phyloP scores from a whole-genome alignment of 352 stramenopile species.

The Phytophthora cryptogea region DNA sequence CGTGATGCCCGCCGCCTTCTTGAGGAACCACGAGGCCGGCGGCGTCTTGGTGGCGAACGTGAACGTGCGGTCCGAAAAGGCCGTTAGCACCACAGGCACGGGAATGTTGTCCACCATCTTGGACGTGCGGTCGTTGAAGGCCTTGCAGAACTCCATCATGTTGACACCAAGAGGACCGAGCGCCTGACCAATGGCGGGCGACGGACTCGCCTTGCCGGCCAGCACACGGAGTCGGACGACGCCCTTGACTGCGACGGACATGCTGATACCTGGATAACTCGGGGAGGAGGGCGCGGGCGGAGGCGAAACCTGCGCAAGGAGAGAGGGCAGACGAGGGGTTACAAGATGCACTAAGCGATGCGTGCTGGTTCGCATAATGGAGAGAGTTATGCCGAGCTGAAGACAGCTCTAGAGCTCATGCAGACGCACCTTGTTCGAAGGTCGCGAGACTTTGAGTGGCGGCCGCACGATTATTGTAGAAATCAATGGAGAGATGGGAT shows the following conservation, averaged over 20 bases:
- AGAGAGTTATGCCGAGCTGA: conserved; percentile 4
- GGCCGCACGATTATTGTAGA: conserved; percentile 28
- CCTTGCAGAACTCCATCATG: conserved; percentile 99
- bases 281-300: background rate
- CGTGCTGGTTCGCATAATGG: background rate
- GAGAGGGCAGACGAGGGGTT: conserved; percentile 14
- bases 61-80: conserved; percentile 95
- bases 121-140: conserved; percentile 97
- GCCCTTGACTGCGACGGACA: conserved; percentile 69
- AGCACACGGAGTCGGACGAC: conserved; percentile 86
- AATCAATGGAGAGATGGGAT: conserved; percentile 1
- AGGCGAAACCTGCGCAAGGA: conserved; percentile 12
- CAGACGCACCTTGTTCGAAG: conserved; percentile 14
- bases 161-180: conserved; percentile 98
- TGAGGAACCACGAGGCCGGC: conserved; percentile 94
- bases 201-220: conserved; percentile 86
- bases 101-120: conserved; percentile 92
- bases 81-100: conserved; percentile 92
- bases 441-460: conserved; percentile 33
- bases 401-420: background rate
- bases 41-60: conserved; percentile 96
- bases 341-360: conserved; percentile 4
- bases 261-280: conserved; percentile 23
- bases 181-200: conserved; percentile 88
- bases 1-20: conserved; percentile 89